Evolutionary conservation across 768 basidiomycete species (phyloP).

Genomic region (Tylopilus sp.): DNA sequence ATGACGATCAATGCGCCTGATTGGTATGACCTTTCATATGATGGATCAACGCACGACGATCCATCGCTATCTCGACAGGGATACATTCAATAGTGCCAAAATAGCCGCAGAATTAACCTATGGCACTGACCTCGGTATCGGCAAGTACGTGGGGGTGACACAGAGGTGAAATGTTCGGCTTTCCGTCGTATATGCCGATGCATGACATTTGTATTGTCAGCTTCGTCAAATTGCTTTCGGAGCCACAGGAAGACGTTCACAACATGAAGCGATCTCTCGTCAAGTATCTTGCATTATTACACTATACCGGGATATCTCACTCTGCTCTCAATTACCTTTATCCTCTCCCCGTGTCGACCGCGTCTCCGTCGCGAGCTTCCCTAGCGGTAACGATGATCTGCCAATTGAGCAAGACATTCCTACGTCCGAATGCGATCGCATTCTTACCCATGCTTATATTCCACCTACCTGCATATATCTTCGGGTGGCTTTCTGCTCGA

Average conservation of each 20-base stretch:
- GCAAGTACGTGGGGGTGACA: constrained; percentile 49
- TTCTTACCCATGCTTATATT: not conserved
- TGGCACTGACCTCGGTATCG: constrained; percentile 43
- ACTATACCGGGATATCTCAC: constrained; percentile 51
- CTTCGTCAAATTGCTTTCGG: constrained; percentile 22
- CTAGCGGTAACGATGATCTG: not conserved
- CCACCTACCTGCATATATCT: not conserved
- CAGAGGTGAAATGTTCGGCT: constrained; percentile 46
- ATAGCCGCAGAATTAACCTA: constrained; percentile 29
- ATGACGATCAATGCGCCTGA: constrained; percentile 37
- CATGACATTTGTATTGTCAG: constrained; percentile 5
- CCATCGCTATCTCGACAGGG: constrained; percentile 2
- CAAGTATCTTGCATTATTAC: constrained; percentile 54
- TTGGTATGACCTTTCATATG: constrained; percentile 43
- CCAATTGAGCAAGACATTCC: not conserved
- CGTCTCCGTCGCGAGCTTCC: not conserved
- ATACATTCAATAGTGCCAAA: not conserved
- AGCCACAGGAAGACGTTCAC: constrained; percentile 11
- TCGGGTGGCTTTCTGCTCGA: not conserved
- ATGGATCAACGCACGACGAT: constrained; percentile 2
- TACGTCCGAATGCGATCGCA: not conserved
- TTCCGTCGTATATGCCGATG: not conserved
- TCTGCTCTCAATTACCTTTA: constrained; percentile 42
- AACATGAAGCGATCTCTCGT: constrained; percentile 42
- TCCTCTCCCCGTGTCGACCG: constrained; percentile 32